These are phyloP conservation scores for Fusarium sp. DNA, from an alignment of 2,329 filamentous ascomycete species.

Conservation along the genomic window DNA sequence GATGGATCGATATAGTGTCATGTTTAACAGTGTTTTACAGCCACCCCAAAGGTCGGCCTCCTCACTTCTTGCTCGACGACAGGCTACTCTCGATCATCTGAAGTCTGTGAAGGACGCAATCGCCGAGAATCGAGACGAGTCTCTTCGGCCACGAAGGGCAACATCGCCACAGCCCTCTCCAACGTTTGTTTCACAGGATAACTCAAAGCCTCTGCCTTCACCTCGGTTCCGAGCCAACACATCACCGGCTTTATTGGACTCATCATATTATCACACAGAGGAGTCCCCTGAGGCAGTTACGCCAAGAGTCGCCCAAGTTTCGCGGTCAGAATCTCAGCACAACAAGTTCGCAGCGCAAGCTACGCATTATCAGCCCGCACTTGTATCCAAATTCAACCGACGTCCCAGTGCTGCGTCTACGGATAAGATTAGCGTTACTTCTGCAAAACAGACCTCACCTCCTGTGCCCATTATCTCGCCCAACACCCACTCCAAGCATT, in stretches of 20 bases:
- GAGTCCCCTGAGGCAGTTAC: conserved; percentile 5
- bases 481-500: conserved; percentile 11
- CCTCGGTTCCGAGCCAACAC: conserved; percentile 62
- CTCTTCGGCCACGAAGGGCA: conserved; percentile 51
- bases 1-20: conserved; percentile 91
- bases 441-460: conserved; percentile 18
- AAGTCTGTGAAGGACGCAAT: conserved; percentile 59
- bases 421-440: conserved; percentile 9
- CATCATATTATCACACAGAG: conserved; percentile 45
- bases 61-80: conserved; percentile 62
- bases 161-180: conserved; percentile 62
- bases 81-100: conserved; percentile 66
- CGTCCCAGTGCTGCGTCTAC: conserved; percentile 10
- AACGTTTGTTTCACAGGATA: conserved; percentile 39
- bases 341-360: conserved; percentile 7
- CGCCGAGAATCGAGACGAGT: conserved; percentile 48
- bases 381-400: conserved; percentile 42
- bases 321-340: conserved; percentile 4
- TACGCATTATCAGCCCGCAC: conserved; percentile 9
- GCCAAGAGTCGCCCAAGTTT: conserved; percentile 22
- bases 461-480: conserved; percentile 9
- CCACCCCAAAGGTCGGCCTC: conserved; percentile 44
- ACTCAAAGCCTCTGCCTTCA: conserved; percentile 40
- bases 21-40: conserved; percentile 82
- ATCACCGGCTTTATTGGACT: conserved; percentile 58